Conservation (phyloP, 2,329 filamentous ascomycete species). For the Neopestalotiopsis clavispora region DNA sequence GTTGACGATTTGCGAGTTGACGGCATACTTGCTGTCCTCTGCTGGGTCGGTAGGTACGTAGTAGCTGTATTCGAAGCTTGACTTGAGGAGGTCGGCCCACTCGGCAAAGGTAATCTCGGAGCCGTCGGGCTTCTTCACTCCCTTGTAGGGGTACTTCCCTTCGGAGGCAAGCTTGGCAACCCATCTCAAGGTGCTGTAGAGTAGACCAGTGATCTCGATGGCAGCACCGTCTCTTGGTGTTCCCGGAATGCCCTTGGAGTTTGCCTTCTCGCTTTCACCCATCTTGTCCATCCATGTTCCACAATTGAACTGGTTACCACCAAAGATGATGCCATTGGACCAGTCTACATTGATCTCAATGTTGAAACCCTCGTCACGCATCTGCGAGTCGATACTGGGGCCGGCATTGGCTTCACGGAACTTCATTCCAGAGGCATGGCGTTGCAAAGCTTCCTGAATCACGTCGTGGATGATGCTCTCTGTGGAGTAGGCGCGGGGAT, state of each 20-base stretch:
- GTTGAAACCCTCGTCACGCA: conserved; percentile 91
- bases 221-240: conserved; percentile 97
- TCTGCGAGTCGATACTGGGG: conserved; percentile 85
- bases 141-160: conserved; percentile 74
- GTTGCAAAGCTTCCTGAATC: conserved; percentile 90
- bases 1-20: conserved; percentile 81
- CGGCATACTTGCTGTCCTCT: conserved; percentile 78
- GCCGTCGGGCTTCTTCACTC: conserved; percentile 71
- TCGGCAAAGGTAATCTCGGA: conserved; percentile 69
- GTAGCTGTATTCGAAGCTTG: conserved; percentile 91
- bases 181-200: conserved; percentile 91
- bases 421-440: conserved; percentile 87
- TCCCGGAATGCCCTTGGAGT: conserved; percentile 90
- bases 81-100: conserved; percentile 82
- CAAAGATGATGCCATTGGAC: conserved; percentile 88
- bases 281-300: conserved; percentile 99
- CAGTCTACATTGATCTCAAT: conserved; percentile 92
- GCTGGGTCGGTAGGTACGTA: conserved; percentile 74
- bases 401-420: conserved; percentile 96
- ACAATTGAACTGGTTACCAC: conserved; percentile 92
- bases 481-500: conserved; percentile 83
- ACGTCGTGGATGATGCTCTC: conserved; percentile 86
- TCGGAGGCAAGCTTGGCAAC: conserved; percentile 68
- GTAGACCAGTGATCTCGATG: conserved; percentile 90
- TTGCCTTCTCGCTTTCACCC: conserved; percentile 93